Conservation (phyloP, 2,329 filamentous ascomycete species). For the Colletotrichum cordylinicola region DNA sequence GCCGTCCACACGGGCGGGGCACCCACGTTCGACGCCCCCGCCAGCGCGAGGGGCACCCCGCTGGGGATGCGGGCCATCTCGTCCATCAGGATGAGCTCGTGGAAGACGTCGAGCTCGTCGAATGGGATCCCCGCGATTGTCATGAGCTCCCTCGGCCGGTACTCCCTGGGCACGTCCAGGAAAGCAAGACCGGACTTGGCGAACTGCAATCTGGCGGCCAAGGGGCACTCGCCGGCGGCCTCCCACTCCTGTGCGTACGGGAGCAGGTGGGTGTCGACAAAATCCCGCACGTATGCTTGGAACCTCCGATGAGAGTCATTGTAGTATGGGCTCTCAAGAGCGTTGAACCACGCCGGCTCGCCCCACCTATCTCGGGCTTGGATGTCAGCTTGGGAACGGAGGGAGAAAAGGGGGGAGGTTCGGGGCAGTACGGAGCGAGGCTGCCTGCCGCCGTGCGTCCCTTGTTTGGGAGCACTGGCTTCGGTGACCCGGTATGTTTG, state of each 20-base stretch:
- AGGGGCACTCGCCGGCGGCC: slow-evolving; percentile 56
- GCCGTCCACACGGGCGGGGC: slow-evolving; percentile 68
- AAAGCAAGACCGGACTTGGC: slow-evolving; percentile 44
- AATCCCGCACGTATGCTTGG: slow-evolving; percentile 60
- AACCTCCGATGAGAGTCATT: slow-evolving; percentile 65
- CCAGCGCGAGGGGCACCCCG: slow-evolving; percentile 63
- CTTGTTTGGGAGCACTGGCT: neutral
- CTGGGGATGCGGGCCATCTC: slow-evolving; percentile 60
- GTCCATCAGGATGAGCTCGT: slow-evolving; percentile 59
- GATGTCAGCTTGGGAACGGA: neutral
- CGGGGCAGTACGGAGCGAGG: neutral
- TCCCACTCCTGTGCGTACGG: slow-evolving; percentile 71
- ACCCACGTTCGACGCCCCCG: slow-evolving; percentile 67
- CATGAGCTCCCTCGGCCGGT: slow-evolving; percentile 31
- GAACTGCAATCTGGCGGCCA: slow-evolving; percentile 40
- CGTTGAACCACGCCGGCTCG: slow-evolving; percentile 34
- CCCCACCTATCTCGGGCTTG: neutral
- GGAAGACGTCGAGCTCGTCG: slow-evolving; percentile 61
- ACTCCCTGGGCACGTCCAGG: slow-evolving; percentile 38
- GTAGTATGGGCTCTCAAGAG: slow-evolving; percentile 60
- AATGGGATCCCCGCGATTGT: slow-evolving; percentile 45
- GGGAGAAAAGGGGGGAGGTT: neutral
- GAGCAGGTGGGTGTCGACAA: slow-evolving; percentile 63
- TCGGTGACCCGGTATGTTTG: neutral
- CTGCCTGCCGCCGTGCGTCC: neutral